Evolutionary conservation across 441 rosid species (phyloP), one percentile per base, ranked within the genome.

Genomic region (Gossypium schwendimanii): DNA sequence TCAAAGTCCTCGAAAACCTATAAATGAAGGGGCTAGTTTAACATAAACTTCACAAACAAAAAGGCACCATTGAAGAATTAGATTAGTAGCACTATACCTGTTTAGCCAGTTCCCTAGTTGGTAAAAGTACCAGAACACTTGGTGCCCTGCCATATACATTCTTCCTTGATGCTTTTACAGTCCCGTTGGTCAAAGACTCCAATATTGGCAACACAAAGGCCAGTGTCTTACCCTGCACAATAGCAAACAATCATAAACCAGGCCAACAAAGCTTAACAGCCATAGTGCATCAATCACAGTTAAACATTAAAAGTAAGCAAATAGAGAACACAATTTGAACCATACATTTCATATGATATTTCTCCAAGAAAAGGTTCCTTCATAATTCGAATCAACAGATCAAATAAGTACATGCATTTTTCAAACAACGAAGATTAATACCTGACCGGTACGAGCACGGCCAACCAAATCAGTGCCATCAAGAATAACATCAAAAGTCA

Each of bases 121-220:
- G 99, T 67, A 93, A 59, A 74, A 95, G 98, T 36, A 95, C 97
- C 83, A 95, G 71, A 78, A 93, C 97, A 73, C 93, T 86, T 0
- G 99, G 98, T 12, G 97, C 80, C 77, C 95, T 86, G 33, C 97
- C 93, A 76, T 89, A 80, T 33, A 97, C 97, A 21, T 86, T 90
- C 81, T 84, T 90, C 79, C 86, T 88, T 4, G 76, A 71, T 15
- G 81, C 69, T 67, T 87, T 89, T 0, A 88, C 78, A 18, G 84
- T 88, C 6, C 98, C 97, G 62, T 88, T 91, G 12, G 86, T 84
- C 76, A 95, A 75, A 11, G 97, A 93, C 81, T 95, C 99, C 81
- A 95, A 70, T 73, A 96, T 86, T 17, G 97, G 98, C 81, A 95
- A 81, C 83, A 95, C 97, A 82, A 95, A 95, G 5, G 99, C 99